Base-by-base conservation (phyloP, 2,329 filamentous ascomycete species). In the Xylaria sp. region DNA sequence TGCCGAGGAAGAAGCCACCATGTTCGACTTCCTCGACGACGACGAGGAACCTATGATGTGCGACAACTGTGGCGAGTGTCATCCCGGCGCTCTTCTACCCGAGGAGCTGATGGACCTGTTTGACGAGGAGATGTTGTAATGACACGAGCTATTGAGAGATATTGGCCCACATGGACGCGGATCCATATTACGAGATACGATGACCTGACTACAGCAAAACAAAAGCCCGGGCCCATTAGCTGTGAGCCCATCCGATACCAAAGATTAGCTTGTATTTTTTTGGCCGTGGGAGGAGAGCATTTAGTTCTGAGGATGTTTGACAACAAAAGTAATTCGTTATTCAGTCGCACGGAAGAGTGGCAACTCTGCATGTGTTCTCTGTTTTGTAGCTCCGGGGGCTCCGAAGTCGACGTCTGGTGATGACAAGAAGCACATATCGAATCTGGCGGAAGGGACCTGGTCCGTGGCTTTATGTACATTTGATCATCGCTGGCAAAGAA, bases 391-490 rank as follows among this genome's bases (percentile, higher is more conserved):
- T 37, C 10, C 8, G 34, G 10, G 8, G 10, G 37, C 28, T 46
- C 37, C 70, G 0, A 74, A 67, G 23, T 54, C 83, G 58, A 74
- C 78, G 46, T 65, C 74, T 1, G 63, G 15, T 81, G 0, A 68
- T 74, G 1, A 76, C 79, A n/a, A 81, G 78, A 59, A 78, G 77
- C 5, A 66, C 76, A 1, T 81, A 79, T 74, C 75, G 72, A 3
- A 81, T 78, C 48, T 68, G 74, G 23, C 81, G 75, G 72, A 76
- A 51, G 41, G 66, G 2, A 77, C 75, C 0, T 70, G 74, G 2
- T 83, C 81, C 56, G 63, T 73, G 12, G 66, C 83, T 15, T 78
- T 82, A 61, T 70, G 83, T 15, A 72, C 76, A 7, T 71, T 82
- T 20, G 78, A 79, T 66, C 79, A 78, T 34, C 74, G 77, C 25